phyloP scores from a whole-genome alignment of 2,329 filamentous ascomycete genomes.

The Ophiosphaerella narmari region DNA sequence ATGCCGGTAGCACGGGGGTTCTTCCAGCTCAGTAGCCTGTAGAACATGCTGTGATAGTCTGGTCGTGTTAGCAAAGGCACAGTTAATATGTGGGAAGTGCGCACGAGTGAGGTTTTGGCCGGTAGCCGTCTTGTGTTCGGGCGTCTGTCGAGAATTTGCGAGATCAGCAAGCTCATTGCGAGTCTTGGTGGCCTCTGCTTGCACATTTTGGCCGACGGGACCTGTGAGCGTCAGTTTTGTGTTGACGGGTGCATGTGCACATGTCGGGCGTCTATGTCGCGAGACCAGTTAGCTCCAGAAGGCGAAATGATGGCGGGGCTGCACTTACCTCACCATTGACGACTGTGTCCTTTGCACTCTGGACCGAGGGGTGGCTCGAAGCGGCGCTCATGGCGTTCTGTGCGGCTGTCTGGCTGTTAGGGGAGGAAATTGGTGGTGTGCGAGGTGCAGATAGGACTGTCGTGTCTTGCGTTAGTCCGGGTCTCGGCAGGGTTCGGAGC shows the following conservation, averaged over 20 bases:
- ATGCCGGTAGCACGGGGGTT: slow-evolving; percentile 67
- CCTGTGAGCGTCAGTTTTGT: slow-evolving; percentile 46
- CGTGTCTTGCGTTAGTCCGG: slow-evolving; percentile 41
- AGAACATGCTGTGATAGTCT: slow-evolving; percentile 71
- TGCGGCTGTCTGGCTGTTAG: slow-evolving; percentile 51
- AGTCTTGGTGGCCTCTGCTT: slow-evolving; percentile 61
- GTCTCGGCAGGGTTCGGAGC: slow-evolving; percentile 39
- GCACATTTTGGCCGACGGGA: slow-evolving; percentile 62
- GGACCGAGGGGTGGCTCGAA: slow-evolving; percentile 55
- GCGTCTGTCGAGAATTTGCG: slow-evolving; percentile 58
- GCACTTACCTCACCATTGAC: slow-evolving; percentile 51
- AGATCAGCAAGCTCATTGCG: slow-evolving; percentile 63
- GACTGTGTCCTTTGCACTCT: slow-evolving; percentile 50
- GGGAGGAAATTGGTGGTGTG: slow-evolving; percentile 34
- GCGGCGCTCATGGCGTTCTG: slow-evolving; percentile 54
- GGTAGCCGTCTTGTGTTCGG: slow-evolving; percentile 60
- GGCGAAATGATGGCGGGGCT: slow-evolving; percentile 3
- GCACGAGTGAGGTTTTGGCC: slow-evolving; percentile 66
- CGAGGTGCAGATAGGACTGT: slow-evolving; percentile 45
- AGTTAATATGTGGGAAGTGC: slow-evolving; percentile 22
- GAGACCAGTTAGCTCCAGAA: slow-evolving; percentile 31
- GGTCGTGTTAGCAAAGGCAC: slow-evolving; percentile 15
- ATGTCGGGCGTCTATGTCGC: slow-evolving; percentile 34
- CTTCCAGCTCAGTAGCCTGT: slow-evolving; percentile 69
- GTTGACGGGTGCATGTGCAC: slow-evolving; percentile 9